phyloP scores from a whole-genome alignment of 495 filamentous ascomycete species.

The Penicilliopsis zonata region DNA sequence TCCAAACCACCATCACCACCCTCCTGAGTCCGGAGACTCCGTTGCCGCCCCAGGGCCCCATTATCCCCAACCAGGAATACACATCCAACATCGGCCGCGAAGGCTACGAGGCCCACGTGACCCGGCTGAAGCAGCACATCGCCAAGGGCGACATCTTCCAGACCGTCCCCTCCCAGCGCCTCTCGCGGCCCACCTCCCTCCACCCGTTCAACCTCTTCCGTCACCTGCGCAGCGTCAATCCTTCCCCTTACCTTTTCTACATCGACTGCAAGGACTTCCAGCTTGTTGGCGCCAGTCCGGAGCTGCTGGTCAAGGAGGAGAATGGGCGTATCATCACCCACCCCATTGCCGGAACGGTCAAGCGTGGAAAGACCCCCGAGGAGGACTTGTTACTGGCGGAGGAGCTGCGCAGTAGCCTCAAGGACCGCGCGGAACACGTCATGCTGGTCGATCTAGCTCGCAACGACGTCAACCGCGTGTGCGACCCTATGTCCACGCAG shows the following conservation, averaged over 20 bases:
- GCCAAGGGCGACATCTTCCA: conserved; percentile 90
- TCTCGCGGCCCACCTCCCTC: conserved; percentile 75
- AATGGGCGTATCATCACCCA: conserved; percentile 85
- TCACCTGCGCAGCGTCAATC: conserved; percentile 88
- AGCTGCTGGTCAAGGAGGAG: conserved; percentile 85
- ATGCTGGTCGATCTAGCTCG: conserved; percentile 98
- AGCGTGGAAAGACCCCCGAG: conserved; percentile 64
- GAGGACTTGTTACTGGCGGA: conserved; percentile 72
- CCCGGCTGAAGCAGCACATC: conserved; percentile 74
- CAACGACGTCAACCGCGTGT: conserved; percentile 94
- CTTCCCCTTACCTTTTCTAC: conserved; percentile 94
- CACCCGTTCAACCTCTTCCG: conserved; percentile 99
- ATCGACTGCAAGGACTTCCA: conserved; percentile 84
- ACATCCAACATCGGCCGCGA: conserved; percentile 84
- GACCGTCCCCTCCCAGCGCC: conserved; percentile 86
- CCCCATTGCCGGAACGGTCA: conserved; percentile 92
- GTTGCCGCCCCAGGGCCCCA: conserved; percentile 62
- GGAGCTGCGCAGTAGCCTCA: conserved; percentile 66
- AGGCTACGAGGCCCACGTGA: conserved; percentile 84
- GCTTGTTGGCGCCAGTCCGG: conserved; percentile 87
- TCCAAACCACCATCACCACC: conserved; percentile 53
- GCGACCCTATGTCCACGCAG: conserved; percentile 75
- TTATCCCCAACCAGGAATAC: conserved; percentile 61
- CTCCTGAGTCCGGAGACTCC: conserved; percentile 63
- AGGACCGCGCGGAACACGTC: conserved; percentile 95